Conservation (phyloP, 2,329 filamentous ascomycete species). For the Exophiala oligosperma region DNA sequence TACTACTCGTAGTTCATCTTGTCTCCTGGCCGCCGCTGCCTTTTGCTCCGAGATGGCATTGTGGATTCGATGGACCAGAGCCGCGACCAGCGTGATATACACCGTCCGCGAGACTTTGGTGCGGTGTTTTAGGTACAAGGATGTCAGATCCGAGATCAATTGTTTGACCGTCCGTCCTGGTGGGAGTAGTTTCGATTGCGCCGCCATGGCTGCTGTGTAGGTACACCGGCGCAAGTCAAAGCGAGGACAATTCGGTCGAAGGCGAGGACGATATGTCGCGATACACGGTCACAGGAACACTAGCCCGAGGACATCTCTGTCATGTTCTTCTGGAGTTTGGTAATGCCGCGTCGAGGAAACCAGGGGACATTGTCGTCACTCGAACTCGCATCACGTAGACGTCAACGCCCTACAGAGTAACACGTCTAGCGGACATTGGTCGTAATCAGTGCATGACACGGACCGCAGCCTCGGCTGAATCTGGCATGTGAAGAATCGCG, state of each 20-base stretch:
- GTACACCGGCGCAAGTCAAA: no score
- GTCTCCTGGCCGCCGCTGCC: slow-evolving; percentile 66
- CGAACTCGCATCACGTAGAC: no score
- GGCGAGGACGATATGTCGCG: no score
- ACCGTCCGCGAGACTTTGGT: slow-evolving; percentile 79
- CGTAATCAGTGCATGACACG: no score
- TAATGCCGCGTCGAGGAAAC: no score
- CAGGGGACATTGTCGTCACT: no score
- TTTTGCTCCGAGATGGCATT: slow-evolving; percentile 93
- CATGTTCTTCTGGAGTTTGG: not conserved
- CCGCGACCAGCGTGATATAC: slow-evolving; percentile 78
- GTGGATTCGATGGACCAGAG: slow-evolving; percentile 82
- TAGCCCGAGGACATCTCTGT: not conserved
- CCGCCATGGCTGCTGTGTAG: slow-evolving; percentile 58
- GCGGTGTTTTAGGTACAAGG: slow-evolving; percentile 75
- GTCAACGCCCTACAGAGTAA: no score
- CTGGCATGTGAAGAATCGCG: no score
- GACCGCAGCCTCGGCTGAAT: no score
- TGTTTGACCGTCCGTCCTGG: slow-evolving; percentile 63
- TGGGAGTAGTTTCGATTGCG: slow-evolving; percentile 69
- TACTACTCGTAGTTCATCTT: slow-evolving; percentile 52
- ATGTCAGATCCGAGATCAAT: slow-evolving; percentile 65
- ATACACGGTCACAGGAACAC: not conserved
- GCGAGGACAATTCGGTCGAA: no score
- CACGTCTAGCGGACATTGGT: no score